Percentiles rank a stretch among this genome's conserved stretches.
Conservation (phyloP, 2,329 filamentous ascomycete species). For the Penicillium sp. region DNA sequence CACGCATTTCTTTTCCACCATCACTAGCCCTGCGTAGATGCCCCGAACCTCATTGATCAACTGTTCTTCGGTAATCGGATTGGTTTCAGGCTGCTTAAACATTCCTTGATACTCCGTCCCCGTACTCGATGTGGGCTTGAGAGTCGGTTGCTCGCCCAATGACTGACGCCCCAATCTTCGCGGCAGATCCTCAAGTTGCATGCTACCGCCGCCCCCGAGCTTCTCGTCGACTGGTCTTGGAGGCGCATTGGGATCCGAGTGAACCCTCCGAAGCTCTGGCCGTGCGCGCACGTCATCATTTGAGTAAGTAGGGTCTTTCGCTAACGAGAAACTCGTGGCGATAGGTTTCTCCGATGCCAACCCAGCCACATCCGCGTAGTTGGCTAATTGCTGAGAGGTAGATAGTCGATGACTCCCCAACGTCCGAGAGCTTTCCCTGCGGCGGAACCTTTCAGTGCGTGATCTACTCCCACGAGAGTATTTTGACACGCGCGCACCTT, state of each 20-base stretch:
- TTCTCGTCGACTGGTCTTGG: background rate
- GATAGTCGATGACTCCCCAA: background rate
- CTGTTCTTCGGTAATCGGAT: slow-evolving; percentile 71
- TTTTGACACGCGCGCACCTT: slow-evolving; percentile 6
- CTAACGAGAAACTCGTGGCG: background rate
- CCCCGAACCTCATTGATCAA: slow-evolving; percentile 66
- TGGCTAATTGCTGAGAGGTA: background rate
- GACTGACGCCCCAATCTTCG: background rate
- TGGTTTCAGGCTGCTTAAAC: slow-evolving; percentile 57
- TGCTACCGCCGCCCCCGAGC: background rate
- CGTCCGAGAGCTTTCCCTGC: slow-evolving; percentile 1
- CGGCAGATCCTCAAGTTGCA: background rate
- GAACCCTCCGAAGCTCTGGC: background rate
- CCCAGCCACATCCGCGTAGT: slow-evolving; percentile 1
- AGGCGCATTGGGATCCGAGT: slow-evolving; percentile 1
- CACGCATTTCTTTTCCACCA: slow-evolving; percentile 84
- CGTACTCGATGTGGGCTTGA: background rate
- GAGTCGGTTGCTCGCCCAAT: background rate
- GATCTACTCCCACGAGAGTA: slow-evolving; percentile 6
- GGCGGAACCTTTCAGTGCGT: slow-evolving; percentile 7
- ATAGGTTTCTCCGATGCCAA: background rate
- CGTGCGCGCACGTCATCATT: background rate
- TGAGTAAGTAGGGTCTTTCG: background rate
- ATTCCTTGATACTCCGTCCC: slow-evolving; percentile 27
- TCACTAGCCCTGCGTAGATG: slow-evolving; percentile 69